These are phyloP conservation scores for Tetraselmis chui DNA, from an alignment of 139 green algal genomes.

Conservation along the genomic window DNA sequence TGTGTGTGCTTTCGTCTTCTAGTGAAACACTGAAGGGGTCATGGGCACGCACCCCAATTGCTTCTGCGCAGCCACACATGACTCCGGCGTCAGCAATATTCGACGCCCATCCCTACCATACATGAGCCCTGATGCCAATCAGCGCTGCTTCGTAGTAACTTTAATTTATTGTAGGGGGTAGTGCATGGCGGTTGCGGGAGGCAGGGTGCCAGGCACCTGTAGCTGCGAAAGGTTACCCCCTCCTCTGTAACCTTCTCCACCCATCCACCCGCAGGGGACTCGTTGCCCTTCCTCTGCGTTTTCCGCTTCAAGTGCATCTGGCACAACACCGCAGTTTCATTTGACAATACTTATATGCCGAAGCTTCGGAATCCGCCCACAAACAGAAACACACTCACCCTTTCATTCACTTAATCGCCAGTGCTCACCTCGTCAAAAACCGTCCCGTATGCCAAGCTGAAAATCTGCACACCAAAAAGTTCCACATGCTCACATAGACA, in stretches of 20 bases:
- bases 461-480: conserved; percentile 35
- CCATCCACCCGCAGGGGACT: conserved; percentile 15
- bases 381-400: no score
- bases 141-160: not conserved
- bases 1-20: no score
- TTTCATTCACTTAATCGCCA: no score
- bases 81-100: conserved; percentile 41
- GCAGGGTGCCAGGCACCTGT: conserved; percentile 25
- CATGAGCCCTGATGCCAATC: conserved; percentile 9
- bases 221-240: conserved; percentile 31
- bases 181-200: no score
- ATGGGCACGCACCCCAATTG: conserved; percentile 24
- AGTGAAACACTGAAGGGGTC: no score
- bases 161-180: no score
- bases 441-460: conserved; percentile 36
- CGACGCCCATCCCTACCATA: conserved; percentile 26
- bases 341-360: no score
- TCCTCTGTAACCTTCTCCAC: conserved; percentile 27
- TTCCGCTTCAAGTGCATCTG: conserved; percentile 21
- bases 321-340: no score
- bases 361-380: no score
- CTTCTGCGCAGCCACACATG: conserved; percentile 37
- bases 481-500: no score
- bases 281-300: not conserved
- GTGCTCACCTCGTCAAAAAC: conserved; percentile 33